Percentiles rank a stretch among this genome's conserved stretches.
These are phyloP conservation scores for Peronospora farinosa DNA, from an alignment of 352 stramenopile species.

Conservation along the genomic window DNA sequence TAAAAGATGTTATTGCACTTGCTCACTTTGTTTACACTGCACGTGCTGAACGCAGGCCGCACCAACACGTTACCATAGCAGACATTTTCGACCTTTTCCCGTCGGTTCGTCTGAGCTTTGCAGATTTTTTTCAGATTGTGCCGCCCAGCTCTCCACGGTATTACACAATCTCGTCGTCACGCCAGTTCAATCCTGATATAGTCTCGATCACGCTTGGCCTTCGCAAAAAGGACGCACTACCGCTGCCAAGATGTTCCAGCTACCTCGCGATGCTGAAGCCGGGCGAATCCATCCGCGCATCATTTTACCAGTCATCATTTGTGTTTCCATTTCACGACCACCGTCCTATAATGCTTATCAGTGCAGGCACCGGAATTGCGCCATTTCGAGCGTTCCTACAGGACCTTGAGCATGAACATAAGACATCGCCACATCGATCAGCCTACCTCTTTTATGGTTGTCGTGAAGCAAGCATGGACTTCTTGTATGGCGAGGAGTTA, in stretches of 20 bases:
- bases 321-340: conserved; percentile 58
- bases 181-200: conserved; percentile 40
- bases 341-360: conserved; percentile 68
- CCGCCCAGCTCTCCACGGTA: conserved; percentile 61
- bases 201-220: conserved; percentile 73
- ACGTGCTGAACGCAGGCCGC: conserved; percentile 12
- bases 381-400: conserved; percentile 79
- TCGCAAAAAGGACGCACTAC: conserved; percentile 41
- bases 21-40: background rate
- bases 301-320: conserved; percentile 71
- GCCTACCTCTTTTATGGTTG: conserved; percentile 80
- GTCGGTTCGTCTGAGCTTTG: conserved; percentile 58
- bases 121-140: conserved; percentile 60
- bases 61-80: conserved; percentile 41
- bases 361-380: conserved; percentile 71
- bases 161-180: conserved; percentile 82
- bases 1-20: background rate
- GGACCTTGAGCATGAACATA: conserved; percentile 57
- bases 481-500: conserved; percentile 67
- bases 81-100: conserved; percentile 66
- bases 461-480: conserved; percentile 49
- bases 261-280: conserved; percentile 52
- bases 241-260: conserved; percentile 67
- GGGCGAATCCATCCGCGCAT: conserved; percentile 47
- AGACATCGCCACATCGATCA: conserved; percentile 22